Evolutionary conservation across 257 asterid species (phyloP), one percentile per base, ranked within the genome.

Genomic region (Asclepias syriaca): DNA sequence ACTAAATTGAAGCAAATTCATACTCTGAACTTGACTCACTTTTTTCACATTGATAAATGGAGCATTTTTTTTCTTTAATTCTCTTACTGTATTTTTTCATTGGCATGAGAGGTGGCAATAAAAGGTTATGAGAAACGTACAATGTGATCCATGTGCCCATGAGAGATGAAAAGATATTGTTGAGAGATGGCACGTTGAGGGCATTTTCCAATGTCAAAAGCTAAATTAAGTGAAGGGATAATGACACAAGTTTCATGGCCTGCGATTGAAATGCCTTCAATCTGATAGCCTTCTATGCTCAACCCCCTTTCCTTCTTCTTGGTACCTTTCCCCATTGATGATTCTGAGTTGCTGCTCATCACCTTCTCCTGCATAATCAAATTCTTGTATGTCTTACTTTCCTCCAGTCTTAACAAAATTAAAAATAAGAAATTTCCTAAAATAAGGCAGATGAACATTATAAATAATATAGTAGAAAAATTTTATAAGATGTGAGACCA

Each of bases 121-220:
- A 29, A 50, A 50, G 27, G 58, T 46, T 27, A 5, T 9, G 45
- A 65, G 21, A 21, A 21, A 58, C 81, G 50, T 84, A 89, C 97
- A 57, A 89, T 91, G 79, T 94, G 98, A 84, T 94, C 98, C 99
- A 94, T 94, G 84, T 91, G 99, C 76, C 97, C 99, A 77, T 91
- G 99, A 64, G 99, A 94, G 83, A 94, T 94, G 88, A 91, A 88
- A 88, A 94, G 86, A 78, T 87, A 94, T 80, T 94, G 87, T 11
- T 94, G 97, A 51, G 98, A 85, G 77, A 94, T 81, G 76, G 97
- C 99, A 57, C 95, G 95, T 80, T 91, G 96, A 64, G 99, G 98
- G 77, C 99, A 94, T 88, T 89, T 94, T 71, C 99, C 98, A 6
- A 94, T 89, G 64, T 94, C 99, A 70, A 94, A 94, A 4, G 98